Conservation (phyloP, 495 filamentous ascomycete species). For the Podospora pseudoanserina region DNA sequence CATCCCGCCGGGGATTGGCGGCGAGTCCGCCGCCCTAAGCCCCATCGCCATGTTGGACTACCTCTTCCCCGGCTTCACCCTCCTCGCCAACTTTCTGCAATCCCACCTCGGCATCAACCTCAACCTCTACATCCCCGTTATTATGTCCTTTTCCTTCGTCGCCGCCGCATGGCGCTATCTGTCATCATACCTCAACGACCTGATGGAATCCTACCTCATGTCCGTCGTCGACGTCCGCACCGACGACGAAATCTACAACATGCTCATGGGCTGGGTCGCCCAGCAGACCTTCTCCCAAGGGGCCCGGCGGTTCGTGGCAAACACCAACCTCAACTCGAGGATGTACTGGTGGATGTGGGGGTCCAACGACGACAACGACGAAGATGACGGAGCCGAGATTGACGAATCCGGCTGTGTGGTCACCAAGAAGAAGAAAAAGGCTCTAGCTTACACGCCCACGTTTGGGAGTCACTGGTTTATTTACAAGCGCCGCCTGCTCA, state of each 20-base stretch:
- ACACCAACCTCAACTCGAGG: conserved; percentile 47
- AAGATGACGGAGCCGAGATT: conserved; percentile 47
- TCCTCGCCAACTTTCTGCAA: conserved; percentile 57
- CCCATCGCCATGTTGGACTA: conserved; percentile 57
- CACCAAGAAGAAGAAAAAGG: conserved; percentile 52
- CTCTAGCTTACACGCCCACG: conserved; percentile 59
- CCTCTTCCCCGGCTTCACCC: conserved; percentile 69
- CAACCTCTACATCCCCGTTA: conserved; percentile 62
- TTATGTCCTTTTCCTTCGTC: conserved; percentile 51
- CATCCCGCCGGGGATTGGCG: conserved; percentile 7
- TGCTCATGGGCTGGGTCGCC: conserved; percentile 67
- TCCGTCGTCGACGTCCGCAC: conserved; percentile 61
- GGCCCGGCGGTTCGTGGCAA: conserved; percentile 59
- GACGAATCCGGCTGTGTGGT: conserved; percentile 23
- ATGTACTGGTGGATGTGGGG: conserved; percentile 45
- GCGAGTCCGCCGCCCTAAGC: conserved; percentile 12
- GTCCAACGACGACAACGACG: conserved; percentile 42
- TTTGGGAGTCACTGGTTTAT: conserved; percentile 65
- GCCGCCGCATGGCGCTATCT: conserved; percentile 51
- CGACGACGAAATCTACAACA: conserved; percentile 66
- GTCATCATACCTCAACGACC: conserved; percentile 39
- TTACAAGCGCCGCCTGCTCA: conserved; percentile 54
- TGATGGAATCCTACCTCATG: conserved; percentile 48
- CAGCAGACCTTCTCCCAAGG: conserved; percentile 55
- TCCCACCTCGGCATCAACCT: conserved; percentile 67